Conservation (phyloP, 2,329 filamentous ascomycete genomes). For the Clonostachys rosea region DNA sequence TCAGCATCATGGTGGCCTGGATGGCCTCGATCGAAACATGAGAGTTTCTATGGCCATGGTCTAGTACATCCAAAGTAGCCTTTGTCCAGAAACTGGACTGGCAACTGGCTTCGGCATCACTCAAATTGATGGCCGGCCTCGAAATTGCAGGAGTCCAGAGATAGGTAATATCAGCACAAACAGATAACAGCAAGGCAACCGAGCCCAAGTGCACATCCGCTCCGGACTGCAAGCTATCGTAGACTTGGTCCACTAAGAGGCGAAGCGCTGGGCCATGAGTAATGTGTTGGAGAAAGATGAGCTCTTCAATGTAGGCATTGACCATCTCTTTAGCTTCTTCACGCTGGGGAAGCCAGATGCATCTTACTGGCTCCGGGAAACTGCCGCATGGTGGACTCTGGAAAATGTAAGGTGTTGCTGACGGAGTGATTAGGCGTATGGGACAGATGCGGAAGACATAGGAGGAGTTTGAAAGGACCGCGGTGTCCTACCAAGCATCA, state of each 20-base stretch:
- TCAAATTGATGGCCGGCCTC: too few species aligned
- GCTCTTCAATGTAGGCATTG: conserved; percentile 20
- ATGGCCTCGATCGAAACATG: conserved; percentile 11
- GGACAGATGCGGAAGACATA: conserved; percentile 6
- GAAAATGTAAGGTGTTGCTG: background rate
- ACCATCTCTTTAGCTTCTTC: conserved; percentile 21
- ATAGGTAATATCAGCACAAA: conserved; percentile 21
- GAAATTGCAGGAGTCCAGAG: conserved; percentile 14
- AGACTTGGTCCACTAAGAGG: conserved; percentile 16
- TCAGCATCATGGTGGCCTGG: conserved; percentile 15
- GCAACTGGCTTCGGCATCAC: background rate
- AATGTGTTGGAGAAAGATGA: conserved; percentile 25
- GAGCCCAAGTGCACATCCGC: conserved; percentile 13
- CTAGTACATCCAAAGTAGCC: conserved; percentile 1
- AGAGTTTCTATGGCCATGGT: background rate
- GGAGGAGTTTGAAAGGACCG: conserved; percentile 3
- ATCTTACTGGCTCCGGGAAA: conserved; percentile 8
- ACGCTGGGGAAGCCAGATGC: conserved; percentile 23
- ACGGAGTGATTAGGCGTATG: background rate
- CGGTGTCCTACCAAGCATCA: background rate
- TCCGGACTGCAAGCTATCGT: conserved; percentile 11
- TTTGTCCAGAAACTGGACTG: conserved; percentile 5
- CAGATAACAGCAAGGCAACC: conserved; percentile 20
- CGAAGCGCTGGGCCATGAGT: conserved; percentile 19
- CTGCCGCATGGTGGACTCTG: conserved; percentile 1